Conservation (phyloP, 1,284 basidiomycete genomes). For the Cryptococcus amylolentus region DNA sequence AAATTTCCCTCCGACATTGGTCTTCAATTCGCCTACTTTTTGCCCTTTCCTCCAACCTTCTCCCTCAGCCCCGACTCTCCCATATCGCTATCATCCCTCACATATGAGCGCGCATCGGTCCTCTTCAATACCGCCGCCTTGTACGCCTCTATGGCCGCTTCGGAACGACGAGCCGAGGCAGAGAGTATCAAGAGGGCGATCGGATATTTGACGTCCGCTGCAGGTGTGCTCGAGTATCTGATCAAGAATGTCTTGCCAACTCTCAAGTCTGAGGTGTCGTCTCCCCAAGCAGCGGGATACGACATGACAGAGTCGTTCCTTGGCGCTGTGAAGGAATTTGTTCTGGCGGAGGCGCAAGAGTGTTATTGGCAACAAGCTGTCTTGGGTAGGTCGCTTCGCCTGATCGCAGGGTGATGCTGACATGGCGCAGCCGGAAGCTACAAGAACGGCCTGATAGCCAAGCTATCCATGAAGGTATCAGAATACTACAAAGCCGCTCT, state of each 20-base stretch:
- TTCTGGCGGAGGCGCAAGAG: conserved; percentile 94
- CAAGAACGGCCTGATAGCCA: conserved; percentile 82
- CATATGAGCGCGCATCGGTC: conserved; percentile 71
- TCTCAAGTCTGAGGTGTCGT: conserved; percentile 55
- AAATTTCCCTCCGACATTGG: conserved; percentile 71
- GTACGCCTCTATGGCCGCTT: conserved; percentile 56
- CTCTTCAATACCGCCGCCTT: conserved; percentile 81
- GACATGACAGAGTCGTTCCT: conserved; percentile 68
- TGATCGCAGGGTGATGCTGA: conserved; percentile 6
- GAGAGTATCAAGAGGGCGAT: conserved; percentile 73
- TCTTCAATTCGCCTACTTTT: conserved; percentile 70
- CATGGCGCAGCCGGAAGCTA: conserved; percentile 58
- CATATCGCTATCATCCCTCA: conserved; percentile 65
- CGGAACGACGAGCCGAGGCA: conserved; percentile 62
- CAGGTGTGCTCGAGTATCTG: conserved; percentile 70
- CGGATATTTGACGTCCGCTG: conserved; percentile 69
- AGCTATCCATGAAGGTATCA: conserved; percentile 72
- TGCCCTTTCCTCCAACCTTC: conserved; percentile 60
- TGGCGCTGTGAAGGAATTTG: conserved; percentile 66
- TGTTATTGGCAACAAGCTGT: conserved; percentile 94
- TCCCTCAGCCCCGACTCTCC: conserved; percentile 54
- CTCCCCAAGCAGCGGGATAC: conserved; percentile 41
- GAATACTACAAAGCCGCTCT: conserved; percentile 64
- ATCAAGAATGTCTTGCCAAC: conserved; percentile 59
- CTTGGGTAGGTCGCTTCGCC: conserved; percentile 57